Conservation (phyloP, 495 filamentous ascomycete species). For the Talaromyces ruber region DNA sequence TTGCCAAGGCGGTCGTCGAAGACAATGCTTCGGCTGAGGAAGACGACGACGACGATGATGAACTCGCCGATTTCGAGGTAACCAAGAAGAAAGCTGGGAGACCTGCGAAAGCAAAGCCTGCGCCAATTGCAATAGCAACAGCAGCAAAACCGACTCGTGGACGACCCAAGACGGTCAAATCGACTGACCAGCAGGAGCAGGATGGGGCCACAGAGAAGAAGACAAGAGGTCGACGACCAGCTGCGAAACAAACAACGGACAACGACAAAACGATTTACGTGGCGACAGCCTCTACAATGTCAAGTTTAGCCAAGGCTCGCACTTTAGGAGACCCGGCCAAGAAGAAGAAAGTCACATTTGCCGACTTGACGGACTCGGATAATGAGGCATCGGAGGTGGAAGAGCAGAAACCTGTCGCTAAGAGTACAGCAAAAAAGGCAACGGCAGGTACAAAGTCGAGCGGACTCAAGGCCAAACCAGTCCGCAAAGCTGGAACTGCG, state of each 20-base stretch:
- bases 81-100: constrained; percentile 28
- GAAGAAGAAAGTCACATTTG: constrained; percentile 48
- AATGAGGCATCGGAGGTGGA: constrained; percentile 27
- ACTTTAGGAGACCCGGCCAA: constrained; percentile 32
- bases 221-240: constrained; percentile 10
- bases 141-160: constrained; percentile 22
- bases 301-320: constrained; percentile 25
- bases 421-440: constrained; percentile 9
- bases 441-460: constrained; percentile 11
- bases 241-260: neutral
- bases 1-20: constrained; percentile 4
- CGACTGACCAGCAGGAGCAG: constrained; percentile 9
- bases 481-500: constrained; percentile 29
- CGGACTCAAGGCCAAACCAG: constrained; percentile 40
- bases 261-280: constrained; percentile 10
- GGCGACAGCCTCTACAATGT: constrained; percentile 8
- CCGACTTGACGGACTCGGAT: constrained; percentile 29
- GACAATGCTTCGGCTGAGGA: constrained; percentile 4
- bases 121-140: constrained; percentile 5
- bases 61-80: constrained; percentile 17
- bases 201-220: constrained; percentile 16
- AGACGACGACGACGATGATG: constrained; percentile 15
- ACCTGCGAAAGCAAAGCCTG: constrained; percentile 18
- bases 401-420: constrained; percentile 13
- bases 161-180: constrained; percentile 24